A percentile compares a stretch with the other conserved stretches of the same genome.
These are phyloP conservation scores for Phlebiopsis gigantea DNA, from an alignment of 768 basidiomycete species.

Conservation along the genomic window DNA sequence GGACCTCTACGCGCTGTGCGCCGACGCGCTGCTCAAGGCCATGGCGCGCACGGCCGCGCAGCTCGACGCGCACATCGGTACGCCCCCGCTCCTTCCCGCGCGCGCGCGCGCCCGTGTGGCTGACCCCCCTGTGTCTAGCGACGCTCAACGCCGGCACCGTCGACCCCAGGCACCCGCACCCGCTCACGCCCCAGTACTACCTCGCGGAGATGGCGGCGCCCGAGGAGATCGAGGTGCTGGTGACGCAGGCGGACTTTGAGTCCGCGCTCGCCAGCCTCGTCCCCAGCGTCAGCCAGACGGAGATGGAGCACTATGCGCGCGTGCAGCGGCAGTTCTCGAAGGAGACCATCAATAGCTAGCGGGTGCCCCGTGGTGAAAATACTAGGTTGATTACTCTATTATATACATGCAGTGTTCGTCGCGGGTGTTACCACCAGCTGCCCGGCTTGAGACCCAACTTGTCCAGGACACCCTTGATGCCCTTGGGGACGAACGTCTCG, in stretches of 20 bases:
- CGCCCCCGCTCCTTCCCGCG: too few relatives aligned
- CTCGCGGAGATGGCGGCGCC: conserved; percentile 73
- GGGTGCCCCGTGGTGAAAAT: too few relatives aligned
- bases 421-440: conserved; percentile 44
- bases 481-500: conserved; percentile 40
- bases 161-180: conserved; percentile 47
- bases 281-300: conserved; percentile 79
- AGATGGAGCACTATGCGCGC: conserved; percentile 77
- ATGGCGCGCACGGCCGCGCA: conserved; percentile 84
- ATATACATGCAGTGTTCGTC: neutral
- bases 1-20: conserved; percentile 96
- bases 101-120: too few relatives aligned
- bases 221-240: conserved; percentile 70
- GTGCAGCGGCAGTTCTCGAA: conserved; percentile 68
- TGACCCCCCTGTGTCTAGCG: conserved; percentile 18
- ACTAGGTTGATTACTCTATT: neutral
- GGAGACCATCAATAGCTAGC: conserved; percentile 27
- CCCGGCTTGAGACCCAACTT: conserved; percentile 49
- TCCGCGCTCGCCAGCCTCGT: conserved; percentile 63
- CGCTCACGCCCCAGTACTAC: conserved; percentile 86
- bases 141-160: conserved; percentile 39
- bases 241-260: conserved; percentile 71
- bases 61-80: conserved; percentile 73
- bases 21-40: conserved; percentile 92
- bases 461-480: conserved; percentile 50